Percentiles rank a stretch among this genome's conserved stretches.
phyloP scores from a whole-genome alignment of 495 filamentous ascomycete genomes.

The Penicillium argentinense region DNA sequence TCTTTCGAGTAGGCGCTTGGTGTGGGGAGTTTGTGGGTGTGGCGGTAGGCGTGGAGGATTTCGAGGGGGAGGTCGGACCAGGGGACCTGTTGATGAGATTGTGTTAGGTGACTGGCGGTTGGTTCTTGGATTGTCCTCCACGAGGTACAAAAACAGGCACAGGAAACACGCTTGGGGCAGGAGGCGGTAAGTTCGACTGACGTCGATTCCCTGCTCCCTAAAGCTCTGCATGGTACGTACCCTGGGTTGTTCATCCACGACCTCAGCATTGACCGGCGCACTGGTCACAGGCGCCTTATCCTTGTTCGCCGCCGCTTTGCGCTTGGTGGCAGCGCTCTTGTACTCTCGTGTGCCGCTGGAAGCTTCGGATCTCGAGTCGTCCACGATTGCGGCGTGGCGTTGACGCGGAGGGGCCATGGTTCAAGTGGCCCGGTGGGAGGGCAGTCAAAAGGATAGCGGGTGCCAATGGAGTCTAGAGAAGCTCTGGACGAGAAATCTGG shows the following conservation, averaged over 20 bases:
- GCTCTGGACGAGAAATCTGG: neutral
- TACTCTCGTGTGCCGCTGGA: slow-evolving; percentile 53
- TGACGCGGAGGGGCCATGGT: slow-evolving; percentile 50
- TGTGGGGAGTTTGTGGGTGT: slow-evolving; percentile 70
- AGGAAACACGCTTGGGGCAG: neutral
- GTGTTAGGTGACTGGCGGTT: neutral
- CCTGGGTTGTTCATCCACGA: slow-evolving; percentile 30
- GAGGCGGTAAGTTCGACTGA: neutral
- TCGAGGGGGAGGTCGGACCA: slow-evolving; percentile 72
- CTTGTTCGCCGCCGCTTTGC: slow-evolving; percentile 33
- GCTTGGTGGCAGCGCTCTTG: slow-evolving; percentile 32
- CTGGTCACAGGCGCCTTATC: slow-evolving; percentile 37
- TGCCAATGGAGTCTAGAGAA: slow-evolving; percentile 9
- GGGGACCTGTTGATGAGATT: slow-evolving; percentile 54
- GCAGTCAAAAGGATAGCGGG: neutral
- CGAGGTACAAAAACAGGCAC: neutral
- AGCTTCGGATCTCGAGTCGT: slow-evolving; percentile 56
- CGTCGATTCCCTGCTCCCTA: slow-evolving; percentile 2
- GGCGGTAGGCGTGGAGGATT: slow-evolving; percentile 77
- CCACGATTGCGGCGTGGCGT: slow-evolving; percentile 40
- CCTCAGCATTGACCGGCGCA: slow-evolving; percentile 29
- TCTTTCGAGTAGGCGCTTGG: slow-evolving; percentile 68
- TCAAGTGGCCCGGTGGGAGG: slow-evolving; percentile 7
- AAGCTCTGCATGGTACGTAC: slow-evolving; percentile 23
- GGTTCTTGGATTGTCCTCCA: neutral